These are phyloP conservation scores for Sicyos baderoa DNA, from an alignment of 306 rosid genomes.

Conservation along the genomic window DNA sequence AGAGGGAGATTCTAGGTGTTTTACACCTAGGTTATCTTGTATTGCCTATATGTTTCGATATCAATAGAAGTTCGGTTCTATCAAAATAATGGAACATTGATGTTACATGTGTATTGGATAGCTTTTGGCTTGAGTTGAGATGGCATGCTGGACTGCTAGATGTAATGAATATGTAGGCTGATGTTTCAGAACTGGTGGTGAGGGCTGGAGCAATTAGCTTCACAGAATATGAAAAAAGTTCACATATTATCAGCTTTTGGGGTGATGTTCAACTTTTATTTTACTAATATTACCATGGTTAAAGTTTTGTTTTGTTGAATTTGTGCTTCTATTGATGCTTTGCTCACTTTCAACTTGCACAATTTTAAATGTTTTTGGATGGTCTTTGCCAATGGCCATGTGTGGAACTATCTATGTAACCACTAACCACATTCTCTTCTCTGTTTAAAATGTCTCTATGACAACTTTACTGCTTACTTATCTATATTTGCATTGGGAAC, in stretches of 20 bases:
- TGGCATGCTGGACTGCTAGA: too few relatives aligned
- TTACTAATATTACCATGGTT: not conserved
- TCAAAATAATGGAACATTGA: not conserved
- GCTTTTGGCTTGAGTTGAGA: not conserved
- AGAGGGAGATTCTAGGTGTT: too few relatives aligned
- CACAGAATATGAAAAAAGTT: not conserved
- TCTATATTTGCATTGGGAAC: not conserved
- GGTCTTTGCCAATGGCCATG: not conserved
- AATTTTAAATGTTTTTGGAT: not conserved
- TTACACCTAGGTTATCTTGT: too few relatives aligned
- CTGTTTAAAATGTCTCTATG: not conserved
- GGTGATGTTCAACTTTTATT: not conserved
- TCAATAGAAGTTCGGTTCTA: too few relatives aligned
- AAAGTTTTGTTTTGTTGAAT: not conserved
- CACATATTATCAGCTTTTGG: not conserved
- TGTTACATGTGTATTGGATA: not conserved
- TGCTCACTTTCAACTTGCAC: slow-evolving; percentile 9
- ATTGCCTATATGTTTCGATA: too few relatives aligned
- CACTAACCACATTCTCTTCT: too few relatives aligned
- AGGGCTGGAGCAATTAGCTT: not conserved
- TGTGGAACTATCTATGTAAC: too few relatives aligned
- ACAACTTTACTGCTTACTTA: not conserved
- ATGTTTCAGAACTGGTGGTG: not conserved
- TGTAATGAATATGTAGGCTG: too few relatives aligned
- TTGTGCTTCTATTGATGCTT: not conserved